phyloP scores from a whole-genome alignment of 768 basidiomycete genomes.

The Mycena capillaripes region DNA sequence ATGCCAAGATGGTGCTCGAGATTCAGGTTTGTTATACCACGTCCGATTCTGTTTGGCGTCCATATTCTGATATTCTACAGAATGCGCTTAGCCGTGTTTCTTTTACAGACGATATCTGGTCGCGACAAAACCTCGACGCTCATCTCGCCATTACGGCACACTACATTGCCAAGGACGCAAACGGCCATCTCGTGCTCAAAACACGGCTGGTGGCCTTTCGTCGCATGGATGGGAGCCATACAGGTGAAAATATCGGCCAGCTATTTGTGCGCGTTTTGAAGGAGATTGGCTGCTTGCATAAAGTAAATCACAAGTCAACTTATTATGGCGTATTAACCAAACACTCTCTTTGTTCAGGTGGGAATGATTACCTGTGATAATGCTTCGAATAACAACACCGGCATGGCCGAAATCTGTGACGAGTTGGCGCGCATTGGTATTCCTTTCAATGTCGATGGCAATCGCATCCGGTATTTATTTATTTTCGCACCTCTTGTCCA shows the following conservation, averaged over 20 bases:
- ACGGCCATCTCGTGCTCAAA: conserved; percentile 23
- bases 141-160: conserved; percentile 36
- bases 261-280: too few species aligned
- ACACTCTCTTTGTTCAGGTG: background rate
- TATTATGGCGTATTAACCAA: background rate
- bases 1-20: background rate
- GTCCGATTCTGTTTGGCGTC: too few species aligned
- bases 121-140: conserved; percentile 14
- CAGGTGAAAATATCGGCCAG: conserved; percentile 8
- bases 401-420: background rate
- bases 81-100: too few species aligned
- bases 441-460: conserved; percentile 31
- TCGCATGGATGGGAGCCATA: conserved; percentile 36
- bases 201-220: conserved; percentile 30
- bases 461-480: conserved; percentile 30
- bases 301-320: background rate
- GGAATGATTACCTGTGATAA: conserved; percentile 11
- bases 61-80: too few species aligned
- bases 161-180: conserved; percentile 25
- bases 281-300: too few species aligned
- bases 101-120: conserved; percentile 33
- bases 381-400: background rate
- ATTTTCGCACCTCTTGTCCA: background rate
- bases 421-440: conserved; percentile 12
- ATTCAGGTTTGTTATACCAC: background rate